phyloP scores from a whole-genome alignment of 129 eudicot genomes.

The Pulicaria dysenterica region DNA sequence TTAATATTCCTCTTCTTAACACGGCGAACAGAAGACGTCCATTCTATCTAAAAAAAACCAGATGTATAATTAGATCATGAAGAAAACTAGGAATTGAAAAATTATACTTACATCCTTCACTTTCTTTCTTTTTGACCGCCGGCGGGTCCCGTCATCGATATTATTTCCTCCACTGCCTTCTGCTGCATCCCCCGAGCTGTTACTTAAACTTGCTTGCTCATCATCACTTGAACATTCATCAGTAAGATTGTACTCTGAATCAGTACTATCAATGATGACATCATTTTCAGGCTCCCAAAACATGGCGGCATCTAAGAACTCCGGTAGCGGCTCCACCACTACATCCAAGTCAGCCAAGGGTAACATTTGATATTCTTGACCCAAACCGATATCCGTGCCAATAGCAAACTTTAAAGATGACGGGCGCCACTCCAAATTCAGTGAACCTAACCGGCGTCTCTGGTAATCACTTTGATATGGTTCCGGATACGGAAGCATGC shows the following conservation, averaged over 20 bases:
- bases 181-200: slow-evolving; percentile 55
- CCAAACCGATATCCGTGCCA: slow-evolving; percentile 83
- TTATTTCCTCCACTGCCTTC: slow-evolving; percentile 42
- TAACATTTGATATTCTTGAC: slow-evolving; percentile 77
- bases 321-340: slow-evolving; percentile 74
- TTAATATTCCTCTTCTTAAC: slow-evolving; percentile 52
- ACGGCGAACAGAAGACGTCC: slow-evolving; percentile 57
- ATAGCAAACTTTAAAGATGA: slow-evolving; percentile 64
- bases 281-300: slow-evolving; percentile 89
- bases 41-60: slow-evolving; percentile 52
- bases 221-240: slow-evolving; percentile 68
- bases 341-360: slow-evolving; percentile 86
- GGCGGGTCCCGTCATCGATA: slow-evolving; percentile 45
- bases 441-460: slow-evolving; percentile 83
- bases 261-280: slow-evolving; percentile 71
- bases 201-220: slow-evolving; percentile 52
- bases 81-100: not conserved
- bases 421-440: slow-evolving; percentile 90
- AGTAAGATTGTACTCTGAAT: slow-evolving; percentile 77
- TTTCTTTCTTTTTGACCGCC: slow-evolving; percentile 76
- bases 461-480: slow-evolving; percentile 93
- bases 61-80: not conserved
- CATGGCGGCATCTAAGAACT: slow-evolving; percentile 76
- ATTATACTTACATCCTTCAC: slow-evolving; percentile 50
- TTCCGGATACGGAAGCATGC: slow-evolving; percentile 94